These are phyloP conservation scores for Suillus lakei DNA, from an alignment of 768 basidiomycete genomes.

Conservation along the genomic window DNA sequence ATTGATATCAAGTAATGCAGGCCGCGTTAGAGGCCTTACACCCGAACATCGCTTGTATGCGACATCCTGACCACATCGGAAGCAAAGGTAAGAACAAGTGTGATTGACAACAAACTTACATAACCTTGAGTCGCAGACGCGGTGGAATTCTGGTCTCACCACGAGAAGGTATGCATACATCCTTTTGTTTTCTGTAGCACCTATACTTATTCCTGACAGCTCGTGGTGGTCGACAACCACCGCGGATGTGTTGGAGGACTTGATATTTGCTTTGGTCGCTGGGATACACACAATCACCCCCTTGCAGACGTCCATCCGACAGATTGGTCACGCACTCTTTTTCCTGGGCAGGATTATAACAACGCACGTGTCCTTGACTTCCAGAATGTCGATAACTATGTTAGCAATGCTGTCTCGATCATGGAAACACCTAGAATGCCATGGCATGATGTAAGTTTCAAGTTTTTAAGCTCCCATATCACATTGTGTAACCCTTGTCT, in stretches of 20 bases:
- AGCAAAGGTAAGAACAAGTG: conserved; percentile 55
- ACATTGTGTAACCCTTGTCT: conserved; percentile 6
- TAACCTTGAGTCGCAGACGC: conserved; percentile 50
- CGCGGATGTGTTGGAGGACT: conserved; percentile 90
- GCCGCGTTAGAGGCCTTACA: conserved; percentile 81
- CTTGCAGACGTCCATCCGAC: conserved; percentile 93
- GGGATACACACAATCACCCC: conserved; percentile 92
- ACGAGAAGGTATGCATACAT: conserved; percentile 64
- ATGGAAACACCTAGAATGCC: conserved; percentile 82
- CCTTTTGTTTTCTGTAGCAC: neutral
- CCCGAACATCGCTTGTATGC: conserved; percentile 86
- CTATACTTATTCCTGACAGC: conserved; percentile 30
- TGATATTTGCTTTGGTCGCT: conserved; percentile 95
- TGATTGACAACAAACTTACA: neutral
- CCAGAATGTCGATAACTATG: conserved; percentile 78
- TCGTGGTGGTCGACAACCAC: conserved; percentile 88
- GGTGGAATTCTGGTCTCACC: conserved; percentile 90
- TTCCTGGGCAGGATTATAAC: conserved; percentile 95
- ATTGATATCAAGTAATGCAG: conserved; percentile 36
- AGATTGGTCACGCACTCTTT: conserved; percentile 78
- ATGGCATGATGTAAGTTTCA: conserved; percentile 86
- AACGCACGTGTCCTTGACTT: conserved; percentile 89
- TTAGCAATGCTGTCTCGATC: conserved; percentile 69
- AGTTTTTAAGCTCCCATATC: neutral
- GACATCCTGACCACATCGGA: conserved; percentile 90